Evolutionary conservation across 192 early-diverging fungal species (phyloP).

Genomic region (Coemansia sp.): DNA sequence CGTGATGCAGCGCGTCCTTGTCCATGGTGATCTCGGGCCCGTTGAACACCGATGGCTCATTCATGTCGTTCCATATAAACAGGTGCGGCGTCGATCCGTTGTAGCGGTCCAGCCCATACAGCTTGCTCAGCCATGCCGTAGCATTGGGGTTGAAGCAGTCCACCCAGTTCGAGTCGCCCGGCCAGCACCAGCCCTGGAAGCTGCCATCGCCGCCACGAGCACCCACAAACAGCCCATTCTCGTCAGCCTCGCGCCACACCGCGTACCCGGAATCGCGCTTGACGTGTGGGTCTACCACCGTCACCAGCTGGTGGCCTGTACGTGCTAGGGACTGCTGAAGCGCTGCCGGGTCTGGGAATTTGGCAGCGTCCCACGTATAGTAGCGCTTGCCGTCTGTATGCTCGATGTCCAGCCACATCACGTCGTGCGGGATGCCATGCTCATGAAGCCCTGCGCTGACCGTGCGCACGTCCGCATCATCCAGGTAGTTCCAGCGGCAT

Average conservation of each 20-base stretch:
- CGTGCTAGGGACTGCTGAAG: constrained; percentile 77
- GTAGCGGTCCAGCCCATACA: constrained; percentile 79
- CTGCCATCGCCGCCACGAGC: constrained; percentile 62
- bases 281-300: constrained; percentile 96
- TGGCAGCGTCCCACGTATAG: constrained; percentile 92
- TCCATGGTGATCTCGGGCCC: constrained; percentile 97
- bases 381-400: constrained; percentile 98
- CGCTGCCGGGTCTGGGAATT: constrained; percentile 82
- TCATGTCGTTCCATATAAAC: constrained; percentile 99
- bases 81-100: constrained; percentile 75
- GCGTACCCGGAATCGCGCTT: constrained; percentile 77
- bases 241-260: constrained; percentile 76
- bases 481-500: constrained; percentile 97
- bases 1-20: constrained; percentile 87
- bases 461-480: constrained; percentile 80
- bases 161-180: constrained; percentile 86
- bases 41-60: constrained; percentile 95
- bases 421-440: constrained; percentile 93
- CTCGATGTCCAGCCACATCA: constrained; percentile 99
- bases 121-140: constrained; percentile 72
- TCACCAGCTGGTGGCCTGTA: constrained; percentile 82
- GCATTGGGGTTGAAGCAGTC: constrained; percentile 85
- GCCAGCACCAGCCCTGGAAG: constrained; percentile 99
- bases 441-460: constrained; percentile 87
- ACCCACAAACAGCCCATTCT: constrained; percentile 75